Evolutionary conservation across 768 basidiomycete species (phyloP).

Genomic region (Leccinum variicolor): DNA sequence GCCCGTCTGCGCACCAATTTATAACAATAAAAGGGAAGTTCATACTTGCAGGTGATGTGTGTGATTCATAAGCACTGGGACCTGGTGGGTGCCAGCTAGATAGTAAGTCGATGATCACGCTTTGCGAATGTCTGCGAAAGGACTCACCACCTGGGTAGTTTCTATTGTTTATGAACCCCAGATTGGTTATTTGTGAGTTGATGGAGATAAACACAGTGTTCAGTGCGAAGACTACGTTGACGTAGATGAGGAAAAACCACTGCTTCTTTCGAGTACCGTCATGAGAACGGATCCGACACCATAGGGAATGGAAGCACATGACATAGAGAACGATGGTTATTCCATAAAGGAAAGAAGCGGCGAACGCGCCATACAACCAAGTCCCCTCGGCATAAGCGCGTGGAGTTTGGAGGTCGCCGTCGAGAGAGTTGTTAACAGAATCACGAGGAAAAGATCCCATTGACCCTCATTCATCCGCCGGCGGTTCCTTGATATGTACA

Average conservation of each 20-base stretch:
- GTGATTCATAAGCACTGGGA: constrained; percentile 23
- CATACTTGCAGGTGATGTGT: constrained; percentile 23
- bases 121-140: neutral
- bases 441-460: neutral
- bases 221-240: constrained; percentile 26
- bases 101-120: too few relatives aligned
- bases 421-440: constrained; percentile 4
- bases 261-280: constrained; percentile 12
- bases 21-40: constrained; percentile 26
- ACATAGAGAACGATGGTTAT: constrained; percentile 23
- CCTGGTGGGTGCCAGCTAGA: constrained; percentile 10
- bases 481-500: neutral
- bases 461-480: neutral
- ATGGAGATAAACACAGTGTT: constrained; percentile 26
- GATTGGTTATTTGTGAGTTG: constrained; percentile 24
- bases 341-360: constrained; percentile 27
- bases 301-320: constrained; percentile 29
- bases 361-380: constrained; percentile 31
- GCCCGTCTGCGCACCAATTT: constrained; percentile 29
- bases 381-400: constrained; percentile 23
- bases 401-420: constrained; percentile 6
- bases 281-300: constrained; percentile 18
- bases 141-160: constrained; percentile 30
- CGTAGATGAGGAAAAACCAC: constrained; percentile 29
- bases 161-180: constrained; percentile 30